Base-by-base conservation (phyloP, 257 asterid species). In the Penstemon barbatus region DNA sequence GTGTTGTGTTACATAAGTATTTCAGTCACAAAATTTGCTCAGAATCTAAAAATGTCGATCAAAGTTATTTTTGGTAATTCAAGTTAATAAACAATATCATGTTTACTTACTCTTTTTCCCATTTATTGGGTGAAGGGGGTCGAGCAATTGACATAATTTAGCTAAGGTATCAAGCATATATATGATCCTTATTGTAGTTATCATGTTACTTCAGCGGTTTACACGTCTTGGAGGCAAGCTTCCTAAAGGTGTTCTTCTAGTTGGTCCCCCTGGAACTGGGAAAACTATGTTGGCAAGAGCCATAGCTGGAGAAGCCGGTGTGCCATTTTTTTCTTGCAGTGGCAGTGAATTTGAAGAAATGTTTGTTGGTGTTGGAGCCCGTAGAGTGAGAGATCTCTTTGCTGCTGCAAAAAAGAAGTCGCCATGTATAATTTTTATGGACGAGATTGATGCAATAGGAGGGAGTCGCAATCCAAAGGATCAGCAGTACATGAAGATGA, bases 221-320 rank as follows among this genome's bases (percentile, higher is more conserved):
- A 93, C 97, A 13, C 89, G 97, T 59, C 95, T 93, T 72, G 99
- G 99, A 66, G 99, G 99, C 48, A 93, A 90, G 87, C 99, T 93
- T 56, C 99, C 97, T 39, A 93, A 93, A 78, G 96, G 96, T 71
- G 97, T 93, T 74, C 77, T 93, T 62, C 91, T 93, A 61, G 96
- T 90, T 49, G 99, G 99, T 2, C 97, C 99, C 13, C 97, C 96
- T 56, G 99, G 97, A 39, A 93, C 96, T 13, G 99, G 99, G 57
- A 93, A 93, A 87, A 93, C 97, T 33, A 93, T 93, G 99, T 72
- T 93, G 79, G 99, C 99, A 73, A 88, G 97, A 79, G 97, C 99
- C 40, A 90, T 93, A 75, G 96, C 98, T 15, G 98, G 98, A 70
- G 98, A 93, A 84, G 98, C 98, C 61, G 87, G 97, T 12, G 99